phyloP scores from a whole-genome alignment of 1,284 basidiomycete species.

The Moesziomyces globuligerus region DNA sequence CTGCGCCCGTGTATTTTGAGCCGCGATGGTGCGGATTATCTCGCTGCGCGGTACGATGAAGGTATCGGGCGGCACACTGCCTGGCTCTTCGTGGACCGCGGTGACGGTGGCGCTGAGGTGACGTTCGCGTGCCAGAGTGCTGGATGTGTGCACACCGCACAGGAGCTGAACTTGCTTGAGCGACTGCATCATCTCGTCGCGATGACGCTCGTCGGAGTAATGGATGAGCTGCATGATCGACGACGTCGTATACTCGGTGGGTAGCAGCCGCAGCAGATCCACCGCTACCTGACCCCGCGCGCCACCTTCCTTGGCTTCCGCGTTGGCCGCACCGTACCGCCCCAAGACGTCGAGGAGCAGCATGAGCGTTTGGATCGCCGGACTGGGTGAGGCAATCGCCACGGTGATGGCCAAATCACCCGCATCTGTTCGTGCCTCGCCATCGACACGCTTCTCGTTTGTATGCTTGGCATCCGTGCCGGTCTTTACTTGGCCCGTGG shows the following conservation, averaged over 20 bases:
- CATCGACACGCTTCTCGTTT: constrained; percentile 1
- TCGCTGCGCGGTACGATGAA: constrained; percentile 40
- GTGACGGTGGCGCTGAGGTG: constrained; percentile 14
- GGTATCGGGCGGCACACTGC: constrained; percentile 33
- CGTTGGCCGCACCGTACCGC: constrained; percentile 2
- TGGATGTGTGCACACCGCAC: constrained; percentile 32
- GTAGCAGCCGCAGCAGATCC: constrained; percentile 46
- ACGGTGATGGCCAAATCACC: constrained; percentile 42
- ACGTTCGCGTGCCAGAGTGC: constrained; percentile 28
- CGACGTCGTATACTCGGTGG: constrained; percentile 42
- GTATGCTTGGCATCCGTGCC: constrained; percentile 3
- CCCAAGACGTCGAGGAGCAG: constrained; percentile 34
- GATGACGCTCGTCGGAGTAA: constrained; percentile 39
- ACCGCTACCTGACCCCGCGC: constrained; percentile 27
- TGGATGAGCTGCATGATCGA: constrained; percentile 50
- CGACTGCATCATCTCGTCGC: constrained; percentile 48
- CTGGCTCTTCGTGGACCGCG: too few relatives aligned
- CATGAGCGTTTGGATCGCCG: constrained; percentile 46
- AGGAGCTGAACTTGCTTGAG: constrained; percentile 36
- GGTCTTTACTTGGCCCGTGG: background rate
- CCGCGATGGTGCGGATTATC: constrained; percentile 30
- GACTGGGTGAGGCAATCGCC: constrained; percentile 47
- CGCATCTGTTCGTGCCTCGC: background rate
- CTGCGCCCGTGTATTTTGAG: constrained; percentile 34
- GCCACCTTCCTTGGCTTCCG: background rate